Base-by-base conservation (phyloP, 2,329 filamentous ascomycete species). In the Cryoendolithus antarcticus region DNA sequence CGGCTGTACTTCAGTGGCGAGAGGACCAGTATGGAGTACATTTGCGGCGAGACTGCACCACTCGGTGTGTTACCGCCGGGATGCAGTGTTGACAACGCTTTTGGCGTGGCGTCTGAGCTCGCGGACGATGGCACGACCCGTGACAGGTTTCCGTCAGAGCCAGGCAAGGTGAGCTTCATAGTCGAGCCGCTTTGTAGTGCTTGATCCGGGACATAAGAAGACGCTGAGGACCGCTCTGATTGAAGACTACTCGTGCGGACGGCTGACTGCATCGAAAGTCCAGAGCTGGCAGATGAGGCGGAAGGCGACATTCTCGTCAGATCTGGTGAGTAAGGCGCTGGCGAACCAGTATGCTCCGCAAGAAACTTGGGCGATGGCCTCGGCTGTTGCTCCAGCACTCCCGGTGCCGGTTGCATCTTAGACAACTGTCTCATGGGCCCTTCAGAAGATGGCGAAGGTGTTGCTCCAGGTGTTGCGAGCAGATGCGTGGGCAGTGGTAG, bases 1-100 rank as follows among this genome's bases (percentile, higher is more conserved):
- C 86, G 79, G 48, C 86, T 93, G 61, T 93, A 82, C 21, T 75
- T 77, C 52, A 93, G 77, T 1, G 88, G 84, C 47, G 88, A 95
- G 12, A 96, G 77, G 32, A 96, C 78, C 40, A 96, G 67, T 44
- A 96, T 94, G 0, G 86, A 93, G 59, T 84, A 93, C 66, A 86
- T 80, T 1, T 75, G 75, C 4, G 83, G 81, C 6, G 61, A 21
- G 19, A 21, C 19, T 21, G 19, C 19, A 21, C 19, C 19, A 21
- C 19, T 21, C 19, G 19, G 19, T 21, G 19, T 21, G 19, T 21
- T 21, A 21, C 19, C 19, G 19, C 19, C 19, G 19, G 19, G 19
- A 21, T 21, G 19, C 19, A 21, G 19, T 21, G 19, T 21, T 21
- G 19, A 21, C 19, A 21, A 21, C 19, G 19, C 19, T 21, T 21